Evolutionary conservation across 177 flowering plant genomes (phyloP), one percentile per base, ranked within the genome.

Genomic region (Tripterygium wilfordii): DNA sequence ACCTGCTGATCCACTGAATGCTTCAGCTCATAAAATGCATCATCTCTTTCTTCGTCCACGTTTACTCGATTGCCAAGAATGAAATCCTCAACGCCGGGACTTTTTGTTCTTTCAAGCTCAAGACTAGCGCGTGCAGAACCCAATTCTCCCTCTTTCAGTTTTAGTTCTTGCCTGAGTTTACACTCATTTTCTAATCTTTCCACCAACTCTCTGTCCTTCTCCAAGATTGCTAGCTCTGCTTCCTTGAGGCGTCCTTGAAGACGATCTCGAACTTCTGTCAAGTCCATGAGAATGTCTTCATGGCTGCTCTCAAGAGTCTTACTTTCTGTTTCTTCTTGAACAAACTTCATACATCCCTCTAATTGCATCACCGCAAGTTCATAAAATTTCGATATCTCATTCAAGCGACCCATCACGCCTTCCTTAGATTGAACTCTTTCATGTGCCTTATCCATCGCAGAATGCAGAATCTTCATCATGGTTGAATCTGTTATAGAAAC

Each of bases 321-420:
- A 47, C 40, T 57, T 12, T 72, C 83, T 5, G 71, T 58, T 39
- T 83, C 83, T 51, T 82, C 75, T 18, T 75, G 74, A 12, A 85
- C 72, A 52, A 83, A 67, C 52, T 58, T 75, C 46, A 79, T 42
- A 60, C 92, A 80, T 39, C 79, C 82, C 10, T 85, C 94, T 19
- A 85, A 50, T 23, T 83, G 80, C 74, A 85, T 74, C 0, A 87
- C 66, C 0, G 91, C 92, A 31, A 85, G 61, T 51, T 78, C 86
- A 19, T 79, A 86, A 48, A 85, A 89, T 52, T 66, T 79, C 0
- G 88, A 78, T 55, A 73, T 82, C 65, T 71, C 83, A 27, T 65
- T 79, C 61, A 89, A 56, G 7, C 78, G 66, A 54, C 65, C 79
- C 14, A 86, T 49, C 6, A 63, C 75, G 0, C 85, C 83, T 32